phyloP scores from a whole-genome alignment of 2,329 filamentous ascomycete genomes.

The Helotiales sp. region DNA sequence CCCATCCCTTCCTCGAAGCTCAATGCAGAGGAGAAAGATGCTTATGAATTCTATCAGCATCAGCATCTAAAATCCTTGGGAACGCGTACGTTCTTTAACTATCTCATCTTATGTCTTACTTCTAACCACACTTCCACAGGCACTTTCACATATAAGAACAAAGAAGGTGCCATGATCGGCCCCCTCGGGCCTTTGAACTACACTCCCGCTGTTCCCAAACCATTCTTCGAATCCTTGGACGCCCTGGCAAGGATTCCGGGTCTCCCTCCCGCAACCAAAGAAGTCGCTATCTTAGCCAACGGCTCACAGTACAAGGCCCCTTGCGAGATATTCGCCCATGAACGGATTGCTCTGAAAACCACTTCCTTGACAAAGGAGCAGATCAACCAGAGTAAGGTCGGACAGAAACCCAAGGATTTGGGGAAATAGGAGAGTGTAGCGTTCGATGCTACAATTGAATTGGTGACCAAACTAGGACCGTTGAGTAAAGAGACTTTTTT shows the following conservation, averaged over 20 bases:
- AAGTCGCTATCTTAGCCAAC: not conserved
- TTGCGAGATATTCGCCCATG: not conserved
- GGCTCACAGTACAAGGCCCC: not conserved
- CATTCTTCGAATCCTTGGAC: not conserved
- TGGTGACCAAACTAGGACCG: not conserved
- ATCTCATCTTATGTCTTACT: not conserved
- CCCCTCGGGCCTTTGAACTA: not conserved
- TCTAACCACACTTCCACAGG: not conserved
- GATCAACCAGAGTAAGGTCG: not conserved
- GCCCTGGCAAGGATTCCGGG: not conserved
- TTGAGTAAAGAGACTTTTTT: not conserved
- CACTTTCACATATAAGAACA: constrained; percentile 2
- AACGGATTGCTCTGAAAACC: not conserved
- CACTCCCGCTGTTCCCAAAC: not conserved
- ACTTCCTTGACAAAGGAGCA: not conserved
- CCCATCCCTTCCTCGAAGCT: not conserved
- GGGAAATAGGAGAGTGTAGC: not conserved
- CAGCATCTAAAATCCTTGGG: not conserved
- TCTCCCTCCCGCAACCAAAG: not conserved
- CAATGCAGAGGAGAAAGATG: not conserved
- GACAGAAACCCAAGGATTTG: not conserved
- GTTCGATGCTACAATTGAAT: constrained; percentile 4
- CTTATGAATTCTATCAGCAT: not conserved
- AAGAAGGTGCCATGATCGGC: not conserved
- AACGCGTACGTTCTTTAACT: not conserved